Base-by-base conservation (phyloP, 805 yeast genomes). In the Saccharomyces eubayanus region DNA sequence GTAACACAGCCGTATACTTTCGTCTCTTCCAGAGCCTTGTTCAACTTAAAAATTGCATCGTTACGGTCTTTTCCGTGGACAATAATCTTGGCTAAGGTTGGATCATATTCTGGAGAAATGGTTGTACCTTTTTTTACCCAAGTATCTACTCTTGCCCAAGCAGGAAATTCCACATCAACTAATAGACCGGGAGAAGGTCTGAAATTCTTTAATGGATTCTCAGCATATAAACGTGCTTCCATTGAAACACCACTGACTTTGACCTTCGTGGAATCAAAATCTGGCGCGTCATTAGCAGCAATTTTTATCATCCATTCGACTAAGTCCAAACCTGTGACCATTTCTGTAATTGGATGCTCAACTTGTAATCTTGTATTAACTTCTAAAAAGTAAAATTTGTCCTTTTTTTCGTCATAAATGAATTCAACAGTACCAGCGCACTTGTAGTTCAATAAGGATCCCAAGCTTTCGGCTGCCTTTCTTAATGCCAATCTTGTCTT, bases 361-460 rank as follows among this genome's bases (percentile, higher is more conserved):
- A 92, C 99, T 72, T 92, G 99, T 62, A 92, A 79, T 68, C 99
- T 84, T 11, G 99, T 96, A 69, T 92, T 92, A 59, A 92, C 98
- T 71, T 92, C 99, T 65, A 92, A 76, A 74, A 92, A 92, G 75
- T 92, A 92, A 70, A 92, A 94, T 67, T 85, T 94, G 67, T 91
- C 92, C 62, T 96, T 76, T 53, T 71, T 77, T 64, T 86, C 85
- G 67, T 94, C 98, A 66, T 88, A 92, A 63, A 92, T 91, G 69
- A 84, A 92, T 73, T 92, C 99, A 62, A 94, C 96, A 6, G 99
- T 92, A 70, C 98, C 99, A 45, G 98, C 99, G 73, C 96, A 84
- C 72, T 89, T 90, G 74, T 94, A 92, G 62, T 88, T 84, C 85
- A 94, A 82, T 28, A 85, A 74, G 1, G 90, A 73, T 48, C 85